Percentiles rank a stretch among this genome's conserved stretches.
These are phyloP conservation scores for Canariomyces notabilis DNA, from an alignment of 2,329 filamentous ascomycete species.

Conservation along the genomic window DNA sequence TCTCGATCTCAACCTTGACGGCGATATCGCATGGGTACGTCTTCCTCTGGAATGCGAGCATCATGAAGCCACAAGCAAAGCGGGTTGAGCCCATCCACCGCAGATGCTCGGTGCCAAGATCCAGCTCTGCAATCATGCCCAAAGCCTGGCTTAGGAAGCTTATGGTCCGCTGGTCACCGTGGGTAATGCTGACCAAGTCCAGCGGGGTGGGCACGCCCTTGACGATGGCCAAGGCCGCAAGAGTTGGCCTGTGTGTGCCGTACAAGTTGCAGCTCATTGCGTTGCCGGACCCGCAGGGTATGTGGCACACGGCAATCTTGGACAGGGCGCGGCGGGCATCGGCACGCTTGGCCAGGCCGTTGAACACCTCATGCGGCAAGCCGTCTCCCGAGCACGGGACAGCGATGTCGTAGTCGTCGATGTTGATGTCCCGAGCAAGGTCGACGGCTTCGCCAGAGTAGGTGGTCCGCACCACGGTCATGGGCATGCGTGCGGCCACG, in stretches of 20 bases:
- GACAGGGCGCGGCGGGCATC: slow-evolving; percentile 71
- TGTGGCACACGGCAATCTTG: slow-evolving; percentile 75
- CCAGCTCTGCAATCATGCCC: slow-evolving; percentile 84
- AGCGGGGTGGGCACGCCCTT: slow-evolving; percentile 82
- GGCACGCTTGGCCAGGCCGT: slow-evolving; percentile 72
- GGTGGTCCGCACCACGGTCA: slow-evolving; percentile 69
- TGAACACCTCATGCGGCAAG: slow-evolving; percentile 88
- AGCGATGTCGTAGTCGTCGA: slow-evolving; percentile 77
- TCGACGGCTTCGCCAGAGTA: slow-evolving; percentile 73
- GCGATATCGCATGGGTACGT: slow-evolving; percentile 87
- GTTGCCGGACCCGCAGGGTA: slow-evolving; percentile 92
- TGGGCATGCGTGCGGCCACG: slow-evolving; percentile 68
- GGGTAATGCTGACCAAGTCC: slow-evolving; percentile 83
- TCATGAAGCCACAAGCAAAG: slow-evolving; percentile 81
- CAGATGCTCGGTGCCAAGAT: slow-evolving; percentile 83
- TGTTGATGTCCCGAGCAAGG: slow-evolving; percentile 69
- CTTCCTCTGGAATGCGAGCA: slow-evolving; percentile 67
- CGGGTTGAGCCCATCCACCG: slow-evolving; percentile 87
- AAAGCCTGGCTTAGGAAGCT: slow-evolving; percentile 90
- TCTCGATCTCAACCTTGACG: slow-evolving; percentile 72
- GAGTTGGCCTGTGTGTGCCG: slow-evolving; percentile 68
- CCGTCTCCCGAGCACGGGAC: slow-evolving; percentile 91
- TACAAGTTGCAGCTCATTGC: slow-evolving; percentile 87
- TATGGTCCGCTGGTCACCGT: slow-evolving; percentile 66
- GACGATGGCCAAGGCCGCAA: slow-evolving; percentile 76